phyloP scores from a whole-genome alignment of 176 grass and related monocot species.

The Oropetium thomaeum region DNA sequence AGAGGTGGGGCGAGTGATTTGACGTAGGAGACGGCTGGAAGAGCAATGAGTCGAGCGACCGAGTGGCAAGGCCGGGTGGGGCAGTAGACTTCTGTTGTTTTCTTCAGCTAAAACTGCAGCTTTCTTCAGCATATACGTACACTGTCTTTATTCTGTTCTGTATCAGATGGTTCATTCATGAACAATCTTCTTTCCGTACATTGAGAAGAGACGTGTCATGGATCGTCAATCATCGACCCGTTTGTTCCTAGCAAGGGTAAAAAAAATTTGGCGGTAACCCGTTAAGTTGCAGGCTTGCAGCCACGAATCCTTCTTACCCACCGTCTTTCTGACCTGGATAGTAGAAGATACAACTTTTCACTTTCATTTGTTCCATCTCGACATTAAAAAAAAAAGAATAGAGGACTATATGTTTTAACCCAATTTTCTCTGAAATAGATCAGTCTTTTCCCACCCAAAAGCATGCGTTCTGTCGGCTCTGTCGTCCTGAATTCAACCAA shows the following conservation, averaged over 20 bases:
- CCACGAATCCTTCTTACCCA: background rate
- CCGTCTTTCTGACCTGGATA: background rate
- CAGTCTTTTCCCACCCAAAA: background rate
- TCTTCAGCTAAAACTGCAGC: conserved; percentile 1
- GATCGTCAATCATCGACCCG: background rate
- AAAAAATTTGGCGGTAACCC: background rate
- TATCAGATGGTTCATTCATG: background rate
- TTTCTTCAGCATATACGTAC: background rate
- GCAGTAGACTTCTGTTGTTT: background rate
- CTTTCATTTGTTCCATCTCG: background rate
- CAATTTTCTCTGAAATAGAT: background rate
- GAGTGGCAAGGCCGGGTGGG: background rate
- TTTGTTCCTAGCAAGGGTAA: background rate
- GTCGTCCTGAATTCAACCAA: background rate
- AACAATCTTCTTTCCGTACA: background rate
- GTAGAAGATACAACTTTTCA: background rate
- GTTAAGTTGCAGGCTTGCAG: background rate
- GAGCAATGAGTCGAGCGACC: background rate
- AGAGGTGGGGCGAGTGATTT: conserved; percentile 22
- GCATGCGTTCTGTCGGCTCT: background rate
- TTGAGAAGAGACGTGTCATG: background rate
- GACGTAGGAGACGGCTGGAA: conserved; percentile 26
- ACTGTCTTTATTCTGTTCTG: background rate
- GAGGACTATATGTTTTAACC: background rate
- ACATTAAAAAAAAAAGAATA: too few relatives aligned